phyloP scores from a whole-genome alignment of 164 flowering plant species.

The Nelumbo lutea region DNA sequence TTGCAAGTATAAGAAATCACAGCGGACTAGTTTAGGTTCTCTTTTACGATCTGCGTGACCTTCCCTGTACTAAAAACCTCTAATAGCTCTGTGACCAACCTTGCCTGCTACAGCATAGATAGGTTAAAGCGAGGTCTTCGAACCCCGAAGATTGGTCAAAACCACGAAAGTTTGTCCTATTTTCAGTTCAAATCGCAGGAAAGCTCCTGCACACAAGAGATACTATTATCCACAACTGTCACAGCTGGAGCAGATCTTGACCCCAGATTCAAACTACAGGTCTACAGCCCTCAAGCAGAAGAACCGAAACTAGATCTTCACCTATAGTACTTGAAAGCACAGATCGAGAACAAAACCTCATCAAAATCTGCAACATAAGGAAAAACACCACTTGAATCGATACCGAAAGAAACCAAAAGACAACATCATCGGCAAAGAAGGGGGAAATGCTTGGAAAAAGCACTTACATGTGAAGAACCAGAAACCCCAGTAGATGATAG shows the following conservation, averaged over 20 bases:
- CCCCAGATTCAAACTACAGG: background rate
- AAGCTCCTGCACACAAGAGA: too few species aligned
- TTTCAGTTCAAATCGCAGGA: too few species aligned
- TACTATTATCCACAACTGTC: background rate
- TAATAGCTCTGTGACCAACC: background rate
- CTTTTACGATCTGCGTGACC: background rate
- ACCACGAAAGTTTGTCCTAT: too few species aligned
- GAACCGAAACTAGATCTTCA: background rate
- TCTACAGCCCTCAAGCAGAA: background rate
- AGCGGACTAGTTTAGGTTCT: background rate
- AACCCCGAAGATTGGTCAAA: too few species aligned
- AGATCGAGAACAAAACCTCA: background rate
- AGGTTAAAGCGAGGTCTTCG: too few species aligned
- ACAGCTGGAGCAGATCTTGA: background rate
- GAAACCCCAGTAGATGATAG: background rate
- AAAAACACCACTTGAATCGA: background rate
- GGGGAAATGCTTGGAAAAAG: background rate
- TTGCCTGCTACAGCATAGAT: conserved; percentile 1
- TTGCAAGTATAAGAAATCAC: background rate
- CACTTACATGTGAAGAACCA: too few species aligned
- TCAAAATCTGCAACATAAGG: background rate
- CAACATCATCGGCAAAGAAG: background rate
- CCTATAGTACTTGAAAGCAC: background rate
- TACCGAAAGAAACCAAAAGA: background rate
- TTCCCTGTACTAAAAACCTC: background rate